phyloP scores from a whole-genome alignment of 441 rosid species.

The Eruca vesicaria region DNA sequence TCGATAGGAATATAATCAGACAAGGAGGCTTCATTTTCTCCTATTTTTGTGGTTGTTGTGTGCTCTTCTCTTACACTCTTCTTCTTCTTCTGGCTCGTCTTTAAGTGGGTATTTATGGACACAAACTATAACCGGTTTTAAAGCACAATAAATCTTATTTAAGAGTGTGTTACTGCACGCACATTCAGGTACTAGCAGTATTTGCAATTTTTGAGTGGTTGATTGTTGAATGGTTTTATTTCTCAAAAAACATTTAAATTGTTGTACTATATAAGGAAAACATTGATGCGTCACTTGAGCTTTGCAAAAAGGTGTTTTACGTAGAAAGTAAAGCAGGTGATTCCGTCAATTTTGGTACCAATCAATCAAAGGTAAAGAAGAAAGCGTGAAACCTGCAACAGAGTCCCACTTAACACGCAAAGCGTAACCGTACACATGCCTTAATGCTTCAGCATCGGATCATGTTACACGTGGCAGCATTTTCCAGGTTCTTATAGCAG shows the following conservation, averaged over 20 bases:
- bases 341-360: conserved; percentile 21
- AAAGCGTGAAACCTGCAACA: conserved; percentile 13
- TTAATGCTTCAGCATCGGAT: conserved; percentile 23
- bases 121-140: conserved; percentile 11
- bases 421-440: conserved; percentile 22
- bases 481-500: not conserved
- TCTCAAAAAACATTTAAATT: not conserved
- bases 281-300: not conserved
- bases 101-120: conserved; percentile 30
- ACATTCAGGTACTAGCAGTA: not conserved
- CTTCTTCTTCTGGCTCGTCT: not conserved
- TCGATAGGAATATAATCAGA: conserved; percentile 26
- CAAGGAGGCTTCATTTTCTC: conserved; percentile 40
- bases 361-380: not conserved
- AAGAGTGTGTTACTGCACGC: conserved; percentile 15
- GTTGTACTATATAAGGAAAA: not conserved
- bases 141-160: not conserved
- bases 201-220: not conserved
- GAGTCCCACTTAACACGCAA: conserved; percentile 26
- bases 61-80: not conserved
- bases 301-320: not conserved
- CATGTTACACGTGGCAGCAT: conserved; percentile 20
- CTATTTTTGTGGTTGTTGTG: not conserved
- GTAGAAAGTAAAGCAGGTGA: conserved; percentile 26
- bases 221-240: not conserved